Evolutionary conservation across 2,329 filamentous ascomycete species (phyloP).

Genomic region (Apiospora aurea): DNA sequence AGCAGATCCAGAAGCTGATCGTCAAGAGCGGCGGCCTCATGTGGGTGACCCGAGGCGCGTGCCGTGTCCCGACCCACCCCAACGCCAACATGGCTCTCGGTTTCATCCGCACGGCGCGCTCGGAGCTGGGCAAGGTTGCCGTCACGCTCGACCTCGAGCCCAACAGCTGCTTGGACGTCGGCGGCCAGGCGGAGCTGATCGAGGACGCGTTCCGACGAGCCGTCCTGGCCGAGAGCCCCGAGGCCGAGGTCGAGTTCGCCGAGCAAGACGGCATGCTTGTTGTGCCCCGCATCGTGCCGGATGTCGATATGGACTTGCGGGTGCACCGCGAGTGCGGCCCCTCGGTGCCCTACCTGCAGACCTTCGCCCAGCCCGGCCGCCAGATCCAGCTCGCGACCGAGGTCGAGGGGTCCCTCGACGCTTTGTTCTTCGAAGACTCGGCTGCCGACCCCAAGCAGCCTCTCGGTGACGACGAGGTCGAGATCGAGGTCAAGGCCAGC

Average conservation of each 20-base stretch:
- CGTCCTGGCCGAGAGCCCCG: constrained; percentile 29
- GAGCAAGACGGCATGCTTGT: constrained; percentile 34
- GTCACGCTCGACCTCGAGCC: constrained; percentile 40
- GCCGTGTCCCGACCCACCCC: constrained; percentile 32
- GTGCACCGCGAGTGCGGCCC: constrained; percentile 33
- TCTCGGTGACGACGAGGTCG: constrained; percentile 44
- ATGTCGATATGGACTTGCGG: constrained; percentile 36
- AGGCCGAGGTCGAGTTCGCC: constrained; percentile 31
- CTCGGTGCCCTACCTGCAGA: constrained; percentile 34
- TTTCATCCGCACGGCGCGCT: constrained; percentile 37
- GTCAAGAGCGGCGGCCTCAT: constrained; percentile 31
- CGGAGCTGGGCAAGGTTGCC: constrained; percentile 34
- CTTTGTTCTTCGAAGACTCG: constrained; percentile 31
- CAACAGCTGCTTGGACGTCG: constrained; percentile 32
- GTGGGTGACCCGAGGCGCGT: constrained; percentile 36
- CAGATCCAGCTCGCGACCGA: constrained; percentile 30
- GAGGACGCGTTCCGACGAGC: constrained; percentile 19
- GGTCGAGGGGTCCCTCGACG: constrained; percentile 28
- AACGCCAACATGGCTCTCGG: constrained; percentile 35
- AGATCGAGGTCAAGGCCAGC: constrained; percentile 39
- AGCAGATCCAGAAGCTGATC: constrained; percentile 31
- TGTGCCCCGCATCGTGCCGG: constrained; percentile 33
- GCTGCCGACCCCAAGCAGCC: constrained; percentile 23
- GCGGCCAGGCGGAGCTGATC: constrained; percentile 29
- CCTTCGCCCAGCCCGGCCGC: constrained; percentile 28